Conservation (phyloP, 768 basidiomycete species). For the Suillus americanus region DNA sequence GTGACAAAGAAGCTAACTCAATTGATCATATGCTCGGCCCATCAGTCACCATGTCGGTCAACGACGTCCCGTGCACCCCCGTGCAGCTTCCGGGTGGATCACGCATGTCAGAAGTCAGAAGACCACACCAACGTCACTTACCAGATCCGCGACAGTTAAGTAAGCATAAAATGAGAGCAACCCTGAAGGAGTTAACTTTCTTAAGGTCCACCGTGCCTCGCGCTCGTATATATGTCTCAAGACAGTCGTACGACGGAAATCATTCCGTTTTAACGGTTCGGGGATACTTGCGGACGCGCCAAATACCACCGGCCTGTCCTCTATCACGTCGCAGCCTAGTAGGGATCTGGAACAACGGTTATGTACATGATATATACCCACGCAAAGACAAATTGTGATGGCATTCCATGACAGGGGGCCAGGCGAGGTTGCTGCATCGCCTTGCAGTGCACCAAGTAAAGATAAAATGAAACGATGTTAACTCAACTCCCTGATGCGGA, state of each 20-base stretch:
- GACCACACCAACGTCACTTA: constrained; percentile 7
- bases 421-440: constrained; percentile 1
- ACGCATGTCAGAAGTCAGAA: constrained; percentile 7
- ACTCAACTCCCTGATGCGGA: not conserved
- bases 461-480: not conserved
- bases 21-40: constrained; percentile 4
- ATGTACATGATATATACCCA: constrained; percentile 9
- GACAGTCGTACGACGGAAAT: constrained; percentile 2
- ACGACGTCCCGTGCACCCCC: constrained; percentile 8
- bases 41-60: constrained; percentile 5
- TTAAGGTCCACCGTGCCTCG: constrained; percentile 20
- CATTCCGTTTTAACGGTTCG: constrained; percentile 4
- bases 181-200: constrained; percentile 33
- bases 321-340: not conserved
- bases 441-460: not conserved
- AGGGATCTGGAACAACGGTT: not conserved
- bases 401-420: not conserved
- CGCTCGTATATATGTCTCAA: constrained; percentile 8
- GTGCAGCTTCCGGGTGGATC: constrained; percentile 11
- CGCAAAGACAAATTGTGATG: constrained; percentile 7
- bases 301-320: not conserved
- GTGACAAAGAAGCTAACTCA: constrained; percentile 5
- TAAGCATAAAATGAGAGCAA: constrained; percentile 24
- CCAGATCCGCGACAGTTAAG: constrained; percentile 20
- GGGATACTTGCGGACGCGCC: not conserved